Evolutionary conservation across 129 eudicot species (phyloP).

Genomic region (Helichrysum umbraculigerum): DNA sequence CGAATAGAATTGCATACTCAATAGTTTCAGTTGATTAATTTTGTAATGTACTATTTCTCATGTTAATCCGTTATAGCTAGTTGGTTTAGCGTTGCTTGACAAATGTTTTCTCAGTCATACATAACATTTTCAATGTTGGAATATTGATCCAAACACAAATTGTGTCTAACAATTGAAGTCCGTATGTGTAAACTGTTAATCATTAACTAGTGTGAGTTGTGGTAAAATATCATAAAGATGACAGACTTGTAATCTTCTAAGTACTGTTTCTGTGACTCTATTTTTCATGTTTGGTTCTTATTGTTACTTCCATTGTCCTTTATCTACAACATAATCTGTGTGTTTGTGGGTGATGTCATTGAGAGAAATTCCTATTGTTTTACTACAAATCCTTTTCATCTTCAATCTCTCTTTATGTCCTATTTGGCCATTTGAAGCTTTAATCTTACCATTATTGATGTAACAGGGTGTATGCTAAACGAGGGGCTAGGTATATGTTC

Average conservation of each 20-base stretch:
- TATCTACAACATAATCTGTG: not conserved
- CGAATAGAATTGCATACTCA: not conserved
- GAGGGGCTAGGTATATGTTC: slow-evolving; percentile 47
- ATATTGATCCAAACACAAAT: slow-evolving; percentile 9
- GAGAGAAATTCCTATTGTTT: not conserved
- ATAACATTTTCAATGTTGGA: not conserved
- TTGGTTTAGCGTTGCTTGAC: slow-evolving; percentile 10
- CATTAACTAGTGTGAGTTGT: not conserved
- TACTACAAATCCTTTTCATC: not conserved
- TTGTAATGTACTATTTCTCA: not conserved
- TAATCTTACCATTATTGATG: slow-evolving; percentile 12
- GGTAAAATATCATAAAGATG: not conserved
- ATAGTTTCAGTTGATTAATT: not conserved
- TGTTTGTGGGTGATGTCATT: not conserved
- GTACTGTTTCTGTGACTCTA: not conserved
- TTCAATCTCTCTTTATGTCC: not conserved
- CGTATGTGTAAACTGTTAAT: not conserved
- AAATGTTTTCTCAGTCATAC: slow-evolving; percentile 10
- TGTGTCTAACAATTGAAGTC: not conserved
- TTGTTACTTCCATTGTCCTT: not conserved
- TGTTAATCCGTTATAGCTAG: not conserved
- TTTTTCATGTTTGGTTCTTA: not conserved
- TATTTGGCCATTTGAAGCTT: not conserved
- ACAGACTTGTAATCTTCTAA: not conserved
- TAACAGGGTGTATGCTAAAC: slow-evolving; percentile 51